phyloP scores from a whole-genome alignment of 805 yeast species.

The Candida orba region DNA sequence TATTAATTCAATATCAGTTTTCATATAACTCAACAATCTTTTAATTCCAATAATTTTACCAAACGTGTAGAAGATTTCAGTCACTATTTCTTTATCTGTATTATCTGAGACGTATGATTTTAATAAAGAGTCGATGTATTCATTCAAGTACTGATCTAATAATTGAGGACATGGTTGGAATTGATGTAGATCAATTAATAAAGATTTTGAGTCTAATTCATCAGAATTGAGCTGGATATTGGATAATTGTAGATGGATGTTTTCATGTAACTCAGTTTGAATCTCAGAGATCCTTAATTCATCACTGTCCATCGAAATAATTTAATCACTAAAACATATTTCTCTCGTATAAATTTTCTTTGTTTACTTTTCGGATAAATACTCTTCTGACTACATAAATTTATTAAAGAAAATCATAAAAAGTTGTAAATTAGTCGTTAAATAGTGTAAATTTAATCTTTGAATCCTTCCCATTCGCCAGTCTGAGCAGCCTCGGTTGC shows the following conservation, averaged over 20 bases:
- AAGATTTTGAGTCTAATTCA: not conserved
- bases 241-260: slow-evolving; percentile 7
- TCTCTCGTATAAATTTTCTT: not conserved
- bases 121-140: slow-evolving; percentile 27
- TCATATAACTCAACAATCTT: slow-evolving; percentile 47
- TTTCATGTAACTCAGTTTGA: slow-evolving; percentile 12
- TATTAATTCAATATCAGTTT: slow-evolving; percentile 50
- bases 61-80: slow-evolving; percentile 45
- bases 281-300: slow-evolving; percentile 26
- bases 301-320: slow-evolving; percentile 24
- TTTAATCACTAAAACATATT: no score
- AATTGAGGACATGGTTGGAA: slow-evolving; percentile 50
- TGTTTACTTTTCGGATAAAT: slow-evolving; percentile 5
- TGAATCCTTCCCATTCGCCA: slow-evolving; percentile 10
- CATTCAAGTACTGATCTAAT: slow-evolving; percentile 35
- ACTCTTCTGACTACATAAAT: not conserved
- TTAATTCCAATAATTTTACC: slow-evolving; percentile 64
- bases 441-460: slow-evolving; percentile 1
- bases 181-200: slow-evolving; percentile 32
- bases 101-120: slow-evolving; percentile 19
- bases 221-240: not conserved
- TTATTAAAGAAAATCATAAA: not conserved
- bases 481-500: slow-evolving; percentile 7
- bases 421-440: not conserved
- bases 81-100: not conserved